Base-by-base conservation (phyloP, 208 protist species). In the Leishmania mexicana region DNA sequence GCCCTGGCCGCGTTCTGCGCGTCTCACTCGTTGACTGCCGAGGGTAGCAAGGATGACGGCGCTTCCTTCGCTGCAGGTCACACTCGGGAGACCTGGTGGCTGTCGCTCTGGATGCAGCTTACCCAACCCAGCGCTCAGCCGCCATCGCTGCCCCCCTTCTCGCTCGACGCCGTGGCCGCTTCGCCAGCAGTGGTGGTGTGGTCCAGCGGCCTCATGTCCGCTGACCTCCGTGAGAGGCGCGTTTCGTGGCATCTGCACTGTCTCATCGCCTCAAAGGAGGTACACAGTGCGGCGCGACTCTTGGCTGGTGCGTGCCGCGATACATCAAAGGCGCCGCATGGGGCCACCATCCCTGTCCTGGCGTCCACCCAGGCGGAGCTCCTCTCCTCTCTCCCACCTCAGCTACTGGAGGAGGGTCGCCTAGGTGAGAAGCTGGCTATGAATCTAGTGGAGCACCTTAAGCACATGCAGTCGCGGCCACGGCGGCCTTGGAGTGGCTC, bases 241-340 rank as follows among this genome's bases (percentile, higher is more conserved):
- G 73, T 89, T 3, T 89, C 87, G 62, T 85, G 87, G 85, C 88
- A 89, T 65, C 80, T 94, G 42, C 82, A 82, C 62, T 92, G 88
- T 70, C 80, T 94, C 35, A 42, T 94, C 17, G 45, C 71, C 8
- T 74, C 80, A 47, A 73, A 78, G 53, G 68, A 79, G 0, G 45
- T 62, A 47, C 42, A 72, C 40, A 49, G 81, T 60, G 86, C 86
- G 0, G 80, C 88, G 38, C 81, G 81, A 31, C 65, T 78, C 35
- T 67, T 90, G 38, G 7, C 53, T n/a, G 77, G 83, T 3, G 38
- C 64, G 13, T 81, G 84, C 62, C 62, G 71, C 1, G 76, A 81
- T 40, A 75, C 38, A 24, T 45, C 67, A 28, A 47, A 28, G 21
- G 70, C 42, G 70, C 70, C 6, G 70, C 28, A 3, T 21, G 45